Percentiles rank a stretch among this genome's conserved stretches.
phyloP scores from a whole-genome alignment of 768 basidiomycete species.

The Boletus pseudo-olivaceus region DNA sequence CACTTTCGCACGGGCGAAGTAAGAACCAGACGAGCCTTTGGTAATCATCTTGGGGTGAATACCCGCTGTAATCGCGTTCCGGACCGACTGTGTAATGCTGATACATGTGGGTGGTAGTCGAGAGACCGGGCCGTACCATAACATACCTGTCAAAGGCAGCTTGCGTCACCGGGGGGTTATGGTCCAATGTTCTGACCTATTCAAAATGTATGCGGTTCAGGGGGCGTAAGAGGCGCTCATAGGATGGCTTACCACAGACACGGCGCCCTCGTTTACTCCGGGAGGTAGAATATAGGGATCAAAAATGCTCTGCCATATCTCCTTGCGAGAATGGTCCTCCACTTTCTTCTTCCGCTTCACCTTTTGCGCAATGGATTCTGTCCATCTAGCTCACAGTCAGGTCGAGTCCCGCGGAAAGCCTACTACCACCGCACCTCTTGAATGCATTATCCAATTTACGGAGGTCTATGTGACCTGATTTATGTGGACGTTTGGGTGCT shows the following conservation, averaged over 20 bases:
- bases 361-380: constrained; percentile 81
- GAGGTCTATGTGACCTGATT: constrained; percentile 72
- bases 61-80: constrained; percentile 66
- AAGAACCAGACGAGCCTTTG: constrained; percentile 87
- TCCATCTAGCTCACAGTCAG: constrained; percentile 54
- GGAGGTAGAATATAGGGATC: constrained; percentile 52
- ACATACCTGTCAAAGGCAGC: constrained; percentile 68
- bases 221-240: not conserved
- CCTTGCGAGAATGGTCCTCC: constrained; percentile 58
- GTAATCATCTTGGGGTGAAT: constrained; percentile 89
- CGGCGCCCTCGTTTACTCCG: constrained; percentile 27
- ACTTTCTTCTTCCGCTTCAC: constrained; percentile 77
- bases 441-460: constrained; percentile 79
- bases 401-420: not conserved
- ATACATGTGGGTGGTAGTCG: constrained; percentile 8
- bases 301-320: constrained; percentile 79
- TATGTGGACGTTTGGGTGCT: constrained; percentile 31
- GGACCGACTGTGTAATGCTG: constrained; percentile 63
- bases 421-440: constrained; percentile 51
- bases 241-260: constrained; percentile 14
- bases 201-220: constrained; percentile 1
- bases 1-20: constrained; percentile 84
- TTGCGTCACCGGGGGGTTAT: constrained; percentile 71
- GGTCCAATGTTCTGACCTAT: constrained; percentile 78
- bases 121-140: not conserved